phyloP scores from a whole-genome alignment of 768 basidiomycete species.

The Pholiota conissans region DNA sequence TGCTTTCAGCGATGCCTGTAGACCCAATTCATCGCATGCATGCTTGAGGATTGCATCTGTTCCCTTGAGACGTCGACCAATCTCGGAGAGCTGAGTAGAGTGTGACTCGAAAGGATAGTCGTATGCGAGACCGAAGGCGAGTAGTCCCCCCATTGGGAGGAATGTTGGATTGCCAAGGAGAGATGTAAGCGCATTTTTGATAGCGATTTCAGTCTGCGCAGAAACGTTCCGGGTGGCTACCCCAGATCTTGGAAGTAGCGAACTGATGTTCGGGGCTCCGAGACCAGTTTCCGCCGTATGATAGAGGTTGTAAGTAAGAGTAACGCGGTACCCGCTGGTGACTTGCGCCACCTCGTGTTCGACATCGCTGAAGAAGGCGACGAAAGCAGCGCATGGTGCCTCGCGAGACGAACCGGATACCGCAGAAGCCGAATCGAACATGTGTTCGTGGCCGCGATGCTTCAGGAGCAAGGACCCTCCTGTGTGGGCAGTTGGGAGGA shows the following conservation, averaged over 20 bases:
- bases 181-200: background rate
- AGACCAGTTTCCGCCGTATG: too few species aligned
- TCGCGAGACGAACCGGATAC: background rate
- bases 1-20: background rate
- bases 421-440: background rate
- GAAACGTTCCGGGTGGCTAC: too few species aligned
- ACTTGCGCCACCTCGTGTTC: slow-evolving; percentile 40
- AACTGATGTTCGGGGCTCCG: too few species aligned
- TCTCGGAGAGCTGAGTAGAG: slow-evolving; percentile 7
- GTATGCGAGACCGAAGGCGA: slow-evolving; percentile 36
- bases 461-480: background rate
- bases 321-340: slow-evolving; percentile 37
- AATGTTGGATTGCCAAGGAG: slow-evolving; percentile 26
- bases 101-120: slow-evolving; percentile 28
- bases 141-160: slow-evolving; percentile 29
- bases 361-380: slow-evolving; percentile 39
- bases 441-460: background rate
- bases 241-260: too few species aligned
- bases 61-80: slow-evolving; percentile 28
- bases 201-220: background rate
- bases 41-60: slow-evolving; percentile 24
- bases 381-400: slow-evolving; percentile 30
- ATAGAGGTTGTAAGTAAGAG: slow-evolving; percentile 38
- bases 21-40: slow-evolving; percentile 15
- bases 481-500: slow-evolving; percentile 37